These are phyloP conservation scores for Lepidopterella palustris DNA, from an alignment of 495 filamentous ascomycete genomes.

Conservation along the genomic window DNA sequence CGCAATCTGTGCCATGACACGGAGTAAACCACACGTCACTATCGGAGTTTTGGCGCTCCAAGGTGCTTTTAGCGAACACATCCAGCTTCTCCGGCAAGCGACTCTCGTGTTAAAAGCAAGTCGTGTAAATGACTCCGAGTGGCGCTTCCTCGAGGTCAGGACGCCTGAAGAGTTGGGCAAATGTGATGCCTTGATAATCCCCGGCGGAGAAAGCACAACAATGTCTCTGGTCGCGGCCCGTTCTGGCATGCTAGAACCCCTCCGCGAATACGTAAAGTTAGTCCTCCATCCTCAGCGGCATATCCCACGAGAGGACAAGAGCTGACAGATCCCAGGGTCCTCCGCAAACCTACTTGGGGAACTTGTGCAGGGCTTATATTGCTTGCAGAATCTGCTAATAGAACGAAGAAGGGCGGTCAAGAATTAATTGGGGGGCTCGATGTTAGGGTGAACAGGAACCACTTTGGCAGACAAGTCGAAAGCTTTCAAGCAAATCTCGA, in stretches of 20 bases:
- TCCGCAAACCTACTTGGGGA: conserved; percentile 84
- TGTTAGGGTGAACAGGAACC: conserved; percentile 88
- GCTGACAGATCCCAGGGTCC: conserved; percentile 38
- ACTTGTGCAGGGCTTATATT: conserved; percentile 94
- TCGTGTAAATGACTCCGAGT: conserved; percentile 34
- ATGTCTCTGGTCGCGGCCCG: conserved; percentile 83
- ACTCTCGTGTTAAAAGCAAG: conserved; percentile 33
- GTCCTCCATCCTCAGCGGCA: no score
- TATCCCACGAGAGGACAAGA: no score
- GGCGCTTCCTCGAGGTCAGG: conserved; percentile 72
- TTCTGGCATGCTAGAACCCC: conserved; percentile 71
- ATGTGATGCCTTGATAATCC: conserved; percentile 83
- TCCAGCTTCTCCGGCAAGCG: conserved; percentile 68
- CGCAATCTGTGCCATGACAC: not conserved
- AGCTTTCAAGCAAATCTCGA: conserved; percentile 77
- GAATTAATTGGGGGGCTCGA: conserved; percentile 89
- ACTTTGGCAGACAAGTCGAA: conserved; percentile 90
- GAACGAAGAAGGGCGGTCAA: conserved; percentile 84
- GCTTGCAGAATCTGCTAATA: conserved; percentile 79
- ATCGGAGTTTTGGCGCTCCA: conserved; percentile 88
- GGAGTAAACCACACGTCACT: conserved; percentile 41
- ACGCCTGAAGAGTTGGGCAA: conserved; percentile 59
- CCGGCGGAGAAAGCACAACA: conserved; percentile 91
- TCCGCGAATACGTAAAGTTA: conserved; percentile 92
- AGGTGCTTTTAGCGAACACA: conserved; percentile 87